A percentile compares a stretch with the other conserved stretches of the same genome.
Evolutionary conservation across 306 rosid species (phyloP).

Genomic region (Hippophae tibetana): DNA sequence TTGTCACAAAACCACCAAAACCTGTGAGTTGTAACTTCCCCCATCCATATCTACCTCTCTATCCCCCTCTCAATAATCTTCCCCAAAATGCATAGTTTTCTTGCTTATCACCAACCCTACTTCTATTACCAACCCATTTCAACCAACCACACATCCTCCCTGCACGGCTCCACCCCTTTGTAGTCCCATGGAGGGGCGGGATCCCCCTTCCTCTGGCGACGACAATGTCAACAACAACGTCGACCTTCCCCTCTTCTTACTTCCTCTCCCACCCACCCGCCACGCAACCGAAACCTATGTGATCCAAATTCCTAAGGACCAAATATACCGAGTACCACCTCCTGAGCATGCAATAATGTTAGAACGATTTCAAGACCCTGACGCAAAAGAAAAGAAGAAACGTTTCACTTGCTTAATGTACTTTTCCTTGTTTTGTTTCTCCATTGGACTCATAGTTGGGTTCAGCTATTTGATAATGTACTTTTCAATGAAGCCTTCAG

Average conservation of each 20-base stretch:
- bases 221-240: neutral
- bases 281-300: conserved; percentile 28
- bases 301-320: conserved; percentile 55
- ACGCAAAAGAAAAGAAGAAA: neutral
- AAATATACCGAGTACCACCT: conserved; percentile 53
- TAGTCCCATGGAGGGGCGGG: conserved; percentile 44
- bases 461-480: conserved; percentile 10
- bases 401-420: neutral
- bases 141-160: too few relatives aligned
- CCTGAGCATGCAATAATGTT: conserved; percentile 37
- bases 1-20: too few relatives aligned
- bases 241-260: neutral
- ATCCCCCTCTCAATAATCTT: too few relatives aligned
- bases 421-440: neutral
- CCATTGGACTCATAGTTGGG: conserved; percentile 13
- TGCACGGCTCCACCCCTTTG: conserved; percentile 1
- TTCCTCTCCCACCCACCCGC: neutral
- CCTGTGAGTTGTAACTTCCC: too few relatives aligned
- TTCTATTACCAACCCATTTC: too few relatives aligned
- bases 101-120: too few relatives aligned
- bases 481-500: conserved; percentile 23
- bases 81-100: too few relatives aligned
- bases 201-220: neutral
- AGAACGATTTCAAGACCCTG: conserved; percentile 18
- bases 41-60: too few relatives aligned